These are phyloP conservation scores for Alternaria atra DNA, from an alignment of 2,329 filamentous ascomycete genomes.

Conservation along the genomic window DNA sequence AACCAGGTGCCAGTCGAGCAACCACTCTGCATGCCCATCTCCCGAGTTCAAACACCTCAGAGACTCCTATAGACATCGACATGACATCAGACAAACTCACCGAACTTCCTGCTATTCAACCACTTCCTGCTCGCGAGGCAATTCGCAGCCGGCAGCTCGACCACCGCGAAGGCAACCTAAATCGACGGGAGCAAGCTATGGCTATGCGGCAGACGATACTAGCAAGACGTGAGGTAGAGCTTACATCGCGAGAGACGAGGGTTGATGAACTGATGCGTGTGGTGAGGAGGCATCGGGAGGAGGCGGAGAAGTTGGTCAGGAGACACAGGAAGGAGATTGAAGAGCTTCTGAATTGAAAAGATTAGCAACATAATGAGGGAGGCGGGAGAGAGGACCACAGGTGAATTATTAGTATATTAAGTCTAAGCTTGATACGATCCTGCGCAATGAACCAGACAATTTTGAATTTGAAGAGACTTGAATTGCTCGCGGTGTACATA, in stretches of 20 bases:
- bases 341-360: neutral
- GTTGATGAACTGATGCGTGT: neutral
- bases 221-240: neutral
- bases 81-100: neutral
- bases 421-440: neutral
- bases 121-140: neutral
- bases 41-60: neutral
- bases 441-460: neutral
- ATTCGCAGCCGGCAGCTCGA: neutral
- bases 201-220: neutral
- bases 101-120: neutral
- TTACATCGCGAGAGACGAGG: neutral
- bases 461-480: constrained; percentile 7
- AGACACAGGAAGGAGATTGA: constrained; percentile 14
- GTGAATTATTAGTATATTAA: neutral
- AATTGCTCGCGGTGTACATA: constrained; percentile 15
- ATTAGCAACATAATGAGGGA: neutral
- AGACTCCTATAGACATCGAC: neutral
- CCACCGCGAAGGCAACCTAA: neutral
- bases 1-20: neutral
- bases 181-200: neutral
- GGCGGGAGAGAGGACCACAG: neutral
- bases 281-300: constrained; percentile 8
- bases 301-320: constrained; percentile 7
- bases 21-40: neutral